These are phyloP conservation scores for Oidiodendron maius DNA, from an alignment of 495 filamentous ascomycete species.

Conservation along the genomic window DNA sequence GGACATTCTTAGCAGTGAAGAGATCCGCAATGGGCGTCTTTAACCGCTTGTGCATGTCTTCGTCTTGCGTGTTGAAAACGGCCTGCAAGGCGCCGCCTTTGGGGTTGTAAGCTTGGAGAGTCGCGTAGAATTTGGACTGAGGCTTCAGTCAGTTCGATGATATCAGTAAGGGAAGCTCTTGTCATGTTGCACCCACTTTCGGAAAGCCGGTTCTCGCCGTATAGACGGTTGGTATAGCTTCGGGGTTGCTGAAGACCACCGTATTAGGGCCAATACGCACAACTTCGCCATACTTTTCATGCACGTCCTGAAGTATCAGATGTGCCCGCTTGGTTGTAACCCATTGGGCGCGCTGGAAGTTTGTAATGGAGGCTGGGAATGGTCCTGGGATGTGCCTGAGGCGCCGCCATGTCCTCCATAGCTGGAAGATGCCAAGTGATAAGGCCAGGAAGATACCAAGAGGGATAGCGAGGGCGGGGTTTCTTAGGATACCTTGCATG, in stretches of 20 bases:
- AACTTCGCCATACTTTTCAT: slow-evolving; percentile 2
- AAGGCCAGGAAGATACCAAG: no score
- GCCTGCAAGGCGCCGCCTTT: slow-evolving; percentile 24
- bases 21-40: slow-evolving; percentile 33
- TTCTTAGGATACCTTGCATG: no score
- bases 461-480: no score
- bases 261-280: neutral
- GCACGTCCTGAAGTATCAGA: no score
- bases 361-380: slow-evolving; percentile 30
- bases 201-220: neutral
- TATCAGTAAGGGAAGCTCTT: slow-evolving; percentile 24
- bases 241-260: neutral
- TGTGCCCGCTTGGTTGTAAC: slow-evolving; percentile 25
- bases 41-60: slow-evolving; percentile 32
- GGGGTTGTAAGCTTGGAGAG: slow-evolving; percentile 17
- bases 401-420: no score
- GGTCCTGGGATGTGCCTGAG: slow-evolving; percentile 41
- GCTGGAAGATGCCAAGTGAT: no score
- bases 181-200: slow-evolving; percentile 19
- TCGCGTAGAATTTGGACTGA: slow-evolving; percentile 29
- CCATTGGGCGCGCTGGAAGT: slow-evolving; percentile 28
- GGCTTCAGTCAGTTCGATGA: neutral
- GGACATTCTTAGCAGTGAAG: slow-evolving; percentile 33
- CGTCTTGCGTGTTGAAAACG: slow-evolving; percentile 35
- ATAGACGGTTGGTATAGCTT: neutral